Base-by-base conservation (phyloP, 192 early-diverging fungal genomes). In the Haplosporangium gracile region DNA sequence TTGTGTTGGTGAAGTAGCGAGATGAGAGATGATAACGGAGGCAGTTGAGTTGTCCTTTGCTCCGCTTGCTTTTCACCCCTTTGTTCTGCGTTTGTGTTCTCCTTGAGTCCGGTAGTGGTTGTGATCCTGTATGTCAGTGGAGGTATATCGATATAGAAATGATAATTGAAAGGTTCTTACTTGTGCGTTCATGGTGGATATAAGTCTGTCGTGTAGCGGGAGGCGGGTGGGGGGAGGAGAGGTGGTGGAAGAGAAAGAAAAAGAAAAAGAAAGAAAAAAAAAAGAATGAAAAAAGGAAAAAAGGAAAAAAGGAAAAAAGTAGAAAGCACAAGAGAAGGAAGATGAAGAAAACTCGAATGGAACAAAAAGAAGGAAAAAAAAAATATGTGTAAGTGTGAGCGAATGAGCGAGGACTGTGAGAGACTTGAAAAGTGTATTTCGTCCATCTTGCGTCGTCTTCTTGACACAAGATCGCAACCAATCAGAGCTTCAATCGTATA, bases 181-280 rank as follows among this genome's bases (percentile, higher is more conserved):
- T 79, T 86, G 84, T 42, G 84, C 63, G 84, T 86, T 86, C 84
- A 86, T 86, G 20, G 49, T 80, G 43, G 11, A 39, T 47, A 49
- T n/a, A 9, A 36, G 8, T 68, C 29, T 39, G 34, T 38, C 53
- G 38, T 42, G 51, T 39, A 24, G 43, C 20, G 24, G 22, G 22
- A 49, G 45, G 53, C 36, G 29, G 51, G 60, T 24, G 63, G 47
- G 22, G 38, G 40, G 49, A 71, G n/a, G 32, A 45, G 71, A 55
- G 29, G 34, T 36, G 45, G 36, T 0, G 39, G 47, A 39, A 42
- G 29, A n/a, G 42, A 63, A 5, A 51, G 55, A 55, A 34, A 47
- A 34, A 45, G 36, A 34, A 75, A 75, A 45, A 40, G 71, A 77
- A 45, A 24, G 26, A 24, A 49, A 57, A 6, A 47, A 75, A 47